Evolutionary conservation across 2,329 filamentous ascomycete genomes (phyloP).

Genomic region (Fusarium subglutinans): DNA sequence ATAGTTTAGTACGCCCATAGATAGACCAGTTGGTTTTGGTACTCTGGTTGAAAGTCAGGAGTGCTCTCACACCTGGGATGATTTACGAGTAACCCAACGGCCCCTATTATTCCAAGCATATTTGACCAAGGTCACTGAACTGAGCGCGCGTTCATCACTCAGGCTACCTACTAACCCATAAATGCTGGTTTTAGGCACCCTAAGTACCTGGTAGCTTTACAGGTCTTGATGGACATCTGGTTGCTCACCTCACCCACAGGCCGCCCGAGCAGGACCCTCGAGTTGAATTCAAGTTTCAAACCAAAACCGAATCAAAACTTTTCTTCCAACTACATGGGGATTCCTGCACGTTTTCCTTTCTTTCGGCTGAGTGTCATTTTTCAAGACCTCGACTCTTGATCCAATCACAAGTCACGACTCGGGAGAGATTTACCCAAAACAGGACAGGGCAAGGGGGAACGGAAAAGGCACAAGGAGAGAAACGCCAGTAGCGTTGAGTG

Average conservation of each 20-base stretch:
- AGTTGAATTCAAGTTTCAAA: neutral
- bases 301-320: neutral
- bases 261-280: neutral
- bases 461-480: conserved; percentile 16
- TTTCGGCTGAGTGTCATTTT: neutral
- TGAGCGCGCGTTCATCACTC: neutral
- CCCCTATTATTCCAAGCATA: neutral
- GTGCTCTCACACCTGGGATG: neutral
- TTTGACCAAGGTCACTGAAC: neutral
- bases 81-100: neutral
- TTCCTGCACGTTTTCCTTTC: neutral
- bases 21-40: neutral
- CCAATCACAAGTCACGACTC: neutral
- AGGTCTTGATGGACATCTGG: neutral
- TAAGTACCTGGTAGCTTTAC: neutral
- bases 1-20: neutral
- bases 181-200: neutral
- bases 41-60: neutral
- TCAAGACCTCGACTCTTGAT: neutral
- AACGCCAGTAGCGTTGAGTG: conserved; percentile 26
- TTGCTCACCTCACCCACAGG: neutral
- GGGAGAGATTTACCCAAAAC: neutral
- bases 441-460: neutral
- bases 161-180: neutral
- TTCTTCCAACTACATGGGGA: neutral